Evolutionary conservation across 352 stramenopile species (phyloP).

Genomic region (Pythium chondricola): DNA sequence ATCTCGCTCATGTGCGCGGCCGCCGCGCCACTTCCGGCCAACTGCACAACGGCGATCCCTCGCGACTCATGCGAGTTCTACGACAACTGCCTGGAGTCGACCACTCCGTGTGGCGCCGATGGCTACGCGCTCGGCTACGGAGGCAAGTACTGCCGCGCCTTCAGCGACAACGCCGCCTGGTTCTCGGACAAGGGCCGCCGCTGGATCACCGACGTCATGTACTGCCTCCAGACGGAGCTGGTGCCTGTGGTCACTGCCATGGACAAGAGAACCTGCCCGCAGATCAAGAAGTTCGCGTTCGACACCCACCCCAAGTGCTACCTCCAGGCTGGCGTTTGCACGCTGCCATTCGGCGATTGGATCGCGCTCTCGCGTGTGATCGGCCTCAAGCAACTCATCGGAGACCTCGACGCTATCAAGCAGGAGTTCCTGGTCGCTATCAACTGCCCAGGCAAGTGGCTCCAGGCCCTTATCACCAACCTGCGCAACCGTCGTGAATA

Average conservation of each 20-base stretch:
- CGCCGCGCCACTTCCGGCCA: conserved; percentile 10
- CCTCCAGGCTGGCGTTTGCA: conserved; percentile 21
- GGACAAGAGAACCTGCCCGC: conserved; percentile 11
- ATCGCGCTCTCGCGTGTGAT: conserved; percentile 22
- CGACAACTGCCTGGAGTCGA: conserved; percentile 18
- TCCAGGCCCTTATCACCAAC: conserved; percentile 10
- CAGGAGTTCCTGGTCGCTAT: conserved; percentile 11
- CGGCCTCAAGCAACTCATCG: conserved; percentile 22
- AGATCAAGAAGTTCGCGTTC: conserved; percentile 25
- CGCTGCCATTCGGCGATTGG: conserved; percentile 19
- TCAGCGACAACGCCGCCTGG: conserved; percentile 12
- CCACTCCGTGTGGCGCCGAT: conserved; percentile 15
- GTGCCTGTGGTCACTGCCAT: conserved; percentile 14
- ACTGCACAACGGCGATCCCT: conserved; percentile 15
- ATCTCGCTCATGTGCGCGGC: conserved; percentile 3
- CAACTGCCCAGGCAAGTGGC: conserved; percentile 18
- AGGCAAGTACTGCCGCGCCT: conserved; percentile 23
- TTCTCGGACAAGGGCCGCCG: conserved; percentile 21
- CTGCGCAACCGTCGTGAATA: conserved; percentile 2
- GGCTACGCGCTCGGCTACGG: conserved; percentile 26
- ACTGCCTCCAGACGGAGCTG: conserved; percentile 22
- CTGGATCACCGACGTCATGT: conserved; percentile 29
- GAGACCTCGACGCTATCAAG: conserved; percentile 22
- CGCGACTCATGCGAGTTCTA: conserved; percentile 28
- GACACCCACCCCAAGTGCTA: conserved; percentile 29